A percentile compares a stretch with the other conserved stretches of the same genome.
These are phyloP conservation scores for Colletotrichum liaoningense DNA, from an alignment of 2,329 filamentous ascomycete genomes.

Conservation along the genomic window DNA sequence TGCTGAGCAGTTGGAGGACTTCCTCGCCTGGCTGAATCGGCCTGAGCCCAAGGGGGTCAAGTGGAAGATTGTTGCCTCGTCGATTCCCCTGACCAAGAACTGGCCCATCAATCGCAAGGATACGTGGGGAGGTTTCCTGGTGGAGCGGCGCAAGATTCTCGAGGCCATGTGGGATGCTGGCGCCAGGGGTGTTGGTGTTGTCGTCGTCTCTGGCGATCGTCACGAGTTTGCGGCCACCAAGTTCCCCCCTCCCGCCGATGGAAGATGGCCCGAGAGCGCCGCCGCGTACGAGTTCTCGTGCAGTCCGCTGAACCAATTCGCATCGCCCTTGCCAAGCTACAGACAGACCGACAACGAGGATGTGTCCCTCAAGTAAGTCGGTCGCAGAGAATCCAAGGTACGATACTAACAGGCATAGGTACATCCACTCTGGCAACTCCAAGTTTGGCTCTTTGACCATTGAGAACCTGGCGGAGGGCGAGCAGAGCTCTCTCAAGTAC, in stretches of 20 bases:
- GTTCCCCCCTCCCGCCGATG: conserved; percentile 71
- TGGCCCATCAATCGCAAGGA: conserved; percentile 91
- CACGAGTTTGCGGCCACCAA: conserved; percentile 96
- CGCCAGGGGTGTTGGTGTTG: conserved; percentile 78
- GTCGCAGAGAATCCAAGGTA: not conserved
- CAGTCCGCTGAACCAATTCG: conserved; percentile 94
- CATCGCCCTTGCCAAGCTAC: conserved; percentile 87
- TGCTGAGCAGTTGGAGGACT: conserved; percentile 78
- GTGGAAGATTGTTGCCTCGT: conserved; percentile 94
- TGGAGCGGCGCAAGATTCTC: conserved; percentile 81
- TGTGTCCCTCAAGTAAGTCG: conserved; percentile 81
- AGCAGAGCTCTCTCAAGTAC: conserved; percentile 82
- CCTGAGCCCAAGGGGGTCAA: conserved; percentile 81
- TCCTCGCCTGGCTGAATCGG: conserved; percentile 80
- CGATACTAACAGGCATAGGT: conserved; percentile 57
- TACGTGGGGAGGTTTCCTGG: conserved; percentile 93
- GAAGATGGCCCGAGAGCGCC: conserved; percentile 71
- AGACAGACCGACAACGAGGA: conserved; percentile 84
- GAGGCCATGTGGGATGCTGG: conserved; percentile 93
- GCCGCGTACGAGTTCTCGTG: conserved; percentile 92
- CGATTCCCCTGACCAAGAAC: conserved; percentile 96
- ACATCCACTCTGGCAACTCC: conserved; percentile 85
- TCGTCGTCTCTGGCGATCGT: conserved; percentile 90
- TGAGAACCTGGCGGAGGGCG: conserved; percentile 70
- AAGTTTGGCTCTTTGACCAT: conserved; percentile 91